Percentiles rank a stretch among this genome's conserved stretches.
phyloP scores from a whole-genome alignment of 495 filamentous ascomycete species.

The Aspergillus kassunensis region DNA sequence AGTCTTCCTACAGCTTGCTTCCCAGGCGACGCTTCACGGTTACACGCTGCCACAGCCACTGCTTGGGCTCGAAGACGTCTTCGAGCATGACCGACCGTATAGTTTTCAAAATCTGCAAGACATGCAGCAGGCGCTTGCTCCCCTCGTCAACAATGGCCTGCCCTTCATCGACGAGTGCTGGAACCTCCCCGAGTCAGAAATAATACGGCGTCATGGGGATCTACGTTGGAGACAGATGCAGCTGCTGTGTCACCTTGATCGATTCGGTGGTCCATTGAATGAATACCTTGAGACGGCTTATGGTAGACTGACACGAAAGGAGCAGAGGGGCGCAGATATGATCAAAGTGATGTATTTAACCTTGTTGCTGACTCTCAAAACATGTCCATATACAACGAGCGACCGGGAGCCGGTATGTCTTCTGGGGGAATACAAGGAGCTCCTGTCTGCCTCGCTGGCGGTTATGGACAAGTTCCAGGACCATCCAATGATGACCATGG shows the following conservation, averaged over 20 bases:
- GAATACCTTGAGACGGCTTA: background rate
- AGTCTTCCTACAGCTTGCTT: slow-evolving; percentile 10
- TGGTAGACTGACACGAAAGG: background rate
- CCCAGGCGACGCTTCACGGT: no score
- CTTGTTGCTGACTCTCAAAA: slow-evolving; percentile 12
- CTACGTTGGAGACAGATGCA: slow-evolving; percentile 12
- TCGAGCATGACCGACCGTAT: no score
- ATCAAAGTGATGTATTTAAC: slow-evolving; percentile 8
- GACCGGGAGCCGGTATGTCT: slow-evolving; percentile 2
- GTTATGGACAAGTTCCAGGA: slow-evolving; percentile 12
- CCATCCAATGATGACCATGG: slow-evolving; percentile 19
- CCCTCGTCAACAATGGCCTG: slow-evolving; percentile 1
- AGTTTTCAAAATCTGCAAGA: background rate
- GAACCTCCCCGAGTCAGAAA: slow-evolving; percentile 12
- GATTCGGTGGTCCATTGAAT: background rate
- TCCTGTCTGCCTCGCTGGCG: slow-evolving; percentile 2
- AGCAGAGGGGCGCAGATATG: slow-evolving; percentile 7
- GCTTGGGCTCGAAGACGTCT: no score
- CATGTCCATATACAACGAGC: slow-evolving; percentile 8
- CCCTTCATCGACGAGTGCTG: slow-evolving; percentile 18
- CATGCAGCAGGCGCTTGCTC: background rate
- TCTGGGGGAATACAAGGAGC: slow-evolving; percentile 2
- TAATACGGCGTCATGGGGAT: slow-evolving; percentile 4
- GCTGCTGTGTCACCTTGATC: slow-evolving; percentile 3
- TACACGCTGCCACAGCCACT: no score